Evolutionary conservation across 345 rosid genomes (phyloP).

Genomic region (Hirschfeldia incana): DNA sequence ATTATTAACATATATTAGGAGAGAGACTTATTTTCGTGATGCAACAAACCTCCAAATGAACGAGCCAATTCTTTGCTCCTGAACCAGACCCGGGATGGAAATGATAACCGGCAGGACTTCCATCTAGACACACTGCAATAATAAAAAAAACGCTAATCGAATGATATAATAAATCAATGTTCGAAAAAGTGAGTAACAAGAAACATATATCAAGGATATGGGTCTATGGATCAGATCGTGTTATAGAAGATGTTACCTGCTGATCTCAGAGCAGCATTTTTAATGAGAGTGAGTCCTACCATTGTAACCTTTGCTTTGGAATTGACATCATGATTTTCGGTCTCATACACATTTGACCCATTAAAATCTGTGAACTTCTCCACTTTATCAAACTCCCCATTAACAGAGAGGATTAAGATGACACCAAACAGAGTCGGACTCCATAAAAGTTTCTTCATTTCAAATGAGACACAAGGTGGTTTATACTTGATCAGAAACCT

Average conservation of each 20-base stretch:
- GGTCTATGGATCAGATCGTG: background rate
- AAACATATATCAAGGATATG: slow-evolving; percentile 8
- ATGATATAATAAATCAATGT: background rate
- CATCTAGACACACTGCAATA: slow-evolving; percentile 70
- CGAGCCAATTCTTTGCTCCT: slow-evolving; percentile 72
- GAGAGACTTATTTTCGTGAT: background rate
- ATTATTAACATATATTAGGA: background rate
- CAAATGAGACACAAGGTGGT: slow-evolving; percentile 5
- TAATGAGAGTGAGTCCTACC: slow-evolving; percentile 45
- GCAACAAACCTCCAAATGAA: slow-evolving; percentile 64
- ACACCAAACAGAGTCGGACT: slow-evolving; percentile 40
- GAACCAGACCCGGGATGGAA: slow-evolving; percentile 68
- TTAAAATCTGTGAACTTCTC: slow-evolving; percentile 27
- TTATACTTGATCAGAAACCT: slow-evolving; percentile 11
- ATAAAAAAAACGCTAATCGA: background rate
- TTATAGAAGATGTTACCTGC: slow-evolving; percentile 33
- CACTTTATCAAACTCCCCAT: slow-evolving; percentile 39
- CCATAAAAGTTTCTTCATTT: slow-evolving; percentile 33
- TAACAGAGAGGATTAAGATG: slow-evolving; percentile 5
- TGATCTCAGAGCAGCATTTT: slow-evolving; percentile 36
- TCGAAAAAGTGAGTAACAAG: slow-evolving; percentile 1
- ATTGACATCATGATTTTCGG: slow-evolving; percentile 27
- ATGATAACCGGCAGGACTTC: slow-evolving; percentile 72
- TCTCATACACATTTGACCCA: slow-evolving; percentile 32
- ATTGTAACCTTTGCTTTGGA: slow-evolving; percentile 39